phyloP scores from a whole-genome alignment of 1,139 yeast genomes.

The Taphrina populina region DNA sequence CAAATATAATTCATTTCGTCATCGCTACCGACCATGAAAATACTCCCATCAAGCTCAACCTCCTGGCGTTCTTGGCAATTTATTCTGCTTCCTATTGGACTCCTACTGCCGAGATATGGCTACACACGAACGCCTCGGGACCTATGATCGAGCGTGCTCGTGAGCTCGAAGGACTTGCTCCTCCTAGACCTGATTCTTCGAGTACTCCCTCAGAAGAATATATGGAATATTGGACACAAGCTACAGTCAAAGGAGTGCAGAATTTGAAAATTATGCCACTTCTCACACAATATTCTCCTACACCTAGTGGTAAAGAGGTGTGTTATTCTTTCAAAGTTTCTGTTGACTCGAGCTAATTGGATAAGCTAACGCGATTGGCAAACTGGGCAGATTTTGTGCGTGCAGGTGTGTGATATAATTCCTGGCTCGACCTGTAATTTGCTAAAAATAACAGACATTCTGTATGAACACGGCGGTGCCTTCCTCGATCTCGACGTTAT shows the following conservation, averaged over 20 bases:
- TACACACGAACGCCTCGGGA: not conserved
- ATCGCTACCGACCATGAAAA: not conserved
- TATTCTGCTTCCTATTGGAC: constrained; percentile 1
- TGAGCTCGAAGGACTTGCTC: not conserved
- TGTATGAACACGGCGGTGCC: constrained; percentile 5
- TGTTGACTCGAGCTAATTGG: not conserved
- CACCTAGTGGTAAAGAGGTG: constrained; percentile 1
- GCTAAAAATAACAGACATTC: no score
- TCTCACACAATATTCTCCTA: not conserved
- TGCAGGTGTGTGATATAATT: no score
- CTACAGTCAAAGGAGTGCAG: not conserved
- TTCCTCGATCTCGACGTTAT: not conserved
- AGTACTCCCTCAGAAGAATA: not conserved
- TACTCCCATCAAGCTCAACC: not conserved
- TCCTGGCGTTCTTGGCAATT: not conserved
- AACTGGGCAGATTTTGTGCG: not conserved
- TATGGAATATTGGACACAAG: constrained; percentile 6
- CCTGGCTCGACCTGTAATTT: no score
- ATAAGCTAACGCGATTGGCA: not conserved
- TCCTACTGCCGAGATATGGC: not conserved
- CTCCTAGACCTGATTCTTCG: not conserved
- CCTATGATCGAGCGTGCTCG: not conserved
- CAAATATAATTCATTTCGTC: constrained; percentile 1
- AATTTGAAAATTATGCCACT: not conserved
- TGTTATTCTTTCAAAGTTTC: no score